A percentile compares a stretch with the other conserved stretches of the same genome.
Evolutionary conservation across 495 filamentous ascomycete genomes (phyloP).

Genomic region (Aspergillus sclerotiicarbonarius): DNA sequence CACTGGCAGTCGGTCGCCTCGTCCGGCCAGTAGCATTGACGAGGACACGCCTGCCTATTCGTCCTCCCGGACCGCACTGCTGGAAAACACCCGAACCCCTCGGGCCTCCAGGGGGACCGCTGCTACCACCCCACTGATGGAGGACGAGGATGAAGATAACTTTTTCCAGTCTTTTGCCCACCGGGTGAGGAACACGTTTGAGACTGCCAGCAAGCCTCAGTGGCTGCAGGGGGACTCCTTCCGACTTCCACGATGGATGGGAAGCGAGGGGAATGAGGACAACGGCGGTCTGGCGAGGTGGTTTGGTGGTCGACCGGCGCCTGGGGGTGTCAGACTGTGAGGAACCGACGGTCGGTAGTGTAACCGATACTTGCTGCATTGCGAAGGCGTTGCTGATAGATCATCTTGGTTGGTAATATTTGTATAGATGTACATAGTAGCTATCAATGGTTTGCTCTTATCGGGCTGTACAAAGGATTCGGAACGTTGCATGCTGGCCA

Average conservation of each 20-base stretch:
- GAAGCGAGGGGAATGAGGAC: constrained; percentile 30
- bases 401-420: background rate
- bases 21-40: constrained; percentile 27
- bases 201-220: constrained; percentile 74
- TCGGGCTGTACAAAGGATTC: too few species aligned
- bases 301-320: constrained; percentile 55
- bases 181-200: constrained; percentile 86
- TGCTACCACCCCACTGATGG: constrained; percentile 32
- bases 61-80: constrained; percentile 30
- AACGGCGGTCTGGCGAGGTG: constrained; percentile 43
- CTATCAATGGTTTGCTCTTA: background rate
- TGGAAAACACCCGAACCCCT: constrained; percentile 29
- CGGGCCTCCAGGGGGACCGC: constrained; percentile 28
- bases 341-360: background rate
- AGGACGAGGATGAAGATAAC: constrained; percentile 65
- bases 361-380: constrained; percentile 18
- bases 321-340: constrained; percentile 46
- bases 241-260: constrained; percentile 83
- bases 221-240: constrained; percentile 72
- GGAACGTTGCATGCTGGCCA: too few species aligned
- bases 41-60: constrained; percentile 28
- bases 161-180: constrained; percentile 83
- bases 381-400: constrained; percentile 29
- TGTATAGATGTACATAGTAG: background rate
- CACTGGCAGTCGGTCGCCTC: constrained; percentile 31